These are phyloP conservation scores for Yamadazyma kitorensis DNA, from an alignment of 805 yeast species.

Conservation along the genomic window DNA sequence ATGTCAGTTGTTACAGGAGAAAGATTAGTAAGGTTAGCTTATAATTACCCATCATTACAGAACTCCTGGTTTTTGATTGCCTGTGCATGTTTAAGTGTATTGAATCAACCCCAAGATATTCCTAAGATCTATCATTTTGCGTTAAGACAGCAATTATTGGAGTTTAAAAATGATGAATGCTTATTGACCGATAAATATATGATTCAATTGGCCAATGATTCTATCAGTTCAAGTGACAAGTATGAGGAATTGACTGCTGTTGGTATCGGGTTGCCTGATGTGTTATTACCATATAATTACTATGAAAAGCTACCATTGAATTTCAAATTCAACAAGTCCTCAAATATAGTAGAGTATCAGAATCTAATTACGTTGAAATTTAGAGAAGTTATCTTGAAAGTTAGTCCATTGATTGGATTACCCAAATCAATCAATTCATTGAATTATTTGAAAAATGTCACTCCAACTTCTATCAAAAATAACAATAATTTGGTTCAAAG, in stretches of 20 bases:
- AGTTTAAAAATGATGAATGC: slow-evolving; percentile 19
- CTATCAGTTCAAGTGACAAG: slow-evolving; percentile 36
- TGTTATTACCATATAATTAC: slow-evolving; percentile 38
- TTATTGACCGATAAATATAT: slow-evolving; percentile 33
- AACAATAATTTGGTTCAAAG: slow-evolving; percentile 22
- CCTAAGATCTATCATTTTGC: slow-evolving; percentile 75
- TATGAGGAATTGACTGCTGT: slow-evolving; percentile 37
- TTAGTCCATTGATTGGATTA: slow-evolving; percentile 76
- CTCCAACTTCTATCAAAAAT: slow-evolving; percentile 49
- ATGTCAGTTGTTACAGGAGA: slow-evolving; percentile 41
- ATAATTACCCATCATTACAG: slow-evolving; percentile 51
- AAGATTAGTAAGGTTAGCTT: slow-evolving; percentile 51
- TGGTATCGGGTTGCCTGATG: slow-evolving; percentile 42
- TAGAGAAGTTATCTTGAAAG: slow-evolving; percentile 75
- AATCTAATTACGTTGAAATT: slow-evolving; percentile 47
- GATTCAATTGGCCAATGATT: slow-evolving; percentile 37
- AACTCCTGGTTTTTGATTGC: slow-evolving; percentile 76
- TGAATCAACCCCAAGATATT: slow-evolving; percentile 79
- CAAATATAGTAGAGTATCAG: slow-evolving; percentile 37
- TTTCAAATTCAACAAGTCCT: slow-evolving; percentile 30
- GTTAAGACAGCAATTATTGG: slow-evolving; percentile 42
- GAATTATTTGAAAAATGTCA: slow-evolving; percentile 57
- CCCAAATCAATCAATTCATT: slow-evolving; percentile 84
- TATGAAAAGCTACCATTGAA: slow-evolving; percentile 36
- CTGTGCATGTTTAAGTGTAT: slow-evolving; percentile 75